A percentile compares a stretch with the other conserved stretches of the same genome.
Evolutionary conservation across 345 rosid genomes (phyloP).

Genomic region (Chamaenerion angustifolium): DNA sequence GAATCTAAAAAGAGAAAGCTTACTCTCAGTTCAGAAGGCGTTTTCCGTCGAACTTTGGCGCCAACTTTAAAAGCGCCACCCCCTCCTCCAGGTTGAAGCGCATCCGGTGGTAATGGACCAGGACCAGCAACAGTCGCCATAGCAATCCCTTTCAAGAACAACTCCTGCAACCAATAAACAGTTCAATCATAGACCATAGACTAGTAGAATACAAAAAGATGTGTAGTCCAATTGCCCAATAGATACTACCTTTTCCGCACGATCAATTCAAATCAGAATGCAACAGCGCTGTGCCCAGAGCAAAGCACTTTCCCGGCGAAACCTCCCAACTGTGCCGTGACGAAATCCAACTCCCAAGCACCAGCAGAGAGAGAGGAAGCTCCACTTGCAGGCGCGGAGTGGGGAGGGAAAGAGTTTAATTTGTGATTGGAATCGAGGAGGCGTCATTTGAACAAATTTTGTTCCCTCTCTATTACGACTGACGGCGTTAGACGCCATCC

Average conservation of each 20-base stretch:
- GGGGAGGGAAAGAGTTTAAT: constrained; percentile 1
- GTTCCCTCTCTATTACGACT: neutral
- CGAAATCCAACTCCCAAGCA: neutral
- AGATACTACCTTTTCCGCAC: no score
- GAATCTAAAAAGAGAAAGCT: no score
- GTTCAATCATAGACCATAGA: no score
- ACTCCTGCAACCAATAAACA: neutral
- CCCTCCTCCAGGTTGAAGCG: constrained; percentile 24
- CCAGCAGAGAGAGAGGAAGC: no score
- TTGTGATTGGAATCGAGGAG: neutral
- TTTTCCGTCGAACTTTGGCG: constrained; percentile 46
- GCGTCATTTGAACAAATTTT: constrained; percentile 9
- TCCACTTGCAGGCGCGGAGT: neutral
- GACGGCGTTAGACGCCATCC: constrained; percentile 4
- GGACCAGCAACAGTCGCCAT: constrained; percentile 70
- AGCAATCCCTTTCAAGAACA: neutral
- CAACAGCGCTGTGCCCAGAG: neutral
- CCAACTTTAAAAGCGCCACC: constrained; percentile 25
- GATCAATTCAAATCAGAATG: no score
- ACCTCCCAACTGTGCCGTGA: neutral
- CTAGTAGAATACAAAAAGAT: no score
- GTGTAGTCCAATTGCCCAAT: no score
- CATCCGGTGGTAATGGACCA: constrained; percentile 24
- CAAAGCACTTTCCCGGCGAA: neutral
- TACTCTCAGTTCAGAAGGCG: constrained; percentile 83